Evolutionary conservation across 257 asterid species (phyloP), one percentile per base, ranked within the genome.

Genomic region (Rubia yunnanensis): DNA sequence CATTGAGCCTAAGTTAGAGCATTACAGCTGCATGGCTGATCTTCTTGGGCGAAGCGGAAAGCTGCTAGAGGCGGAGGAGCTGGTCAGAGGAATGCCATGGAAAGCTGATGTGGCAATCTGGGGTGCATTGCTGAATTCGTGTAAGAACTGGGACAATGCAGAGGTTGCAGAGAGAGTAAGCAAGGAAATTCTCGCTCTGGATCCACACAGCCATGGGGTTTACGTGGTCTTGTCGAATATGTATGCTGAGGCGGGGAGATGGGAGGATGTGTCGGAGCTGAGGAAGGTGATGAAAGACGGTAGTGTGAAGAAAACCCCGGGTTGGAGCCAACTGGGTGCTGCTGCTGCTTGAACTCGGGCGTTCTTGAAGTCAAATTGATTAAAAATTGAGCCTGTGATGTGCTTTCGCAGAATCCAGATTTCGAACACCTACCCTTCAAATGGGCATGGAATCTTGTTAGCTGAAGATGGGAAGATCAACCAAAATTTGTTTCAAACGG

Each of bases 21-120:
- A 92, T 66, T 87, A 87, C 39, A 78, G 96, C 49, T 89, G 98
- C 80, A 79, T 87, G 92, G 98, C 82, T 44, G 96, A 87, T 66
- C 77, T 92, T 60, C 85, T 89, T 5, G 98, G 96, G 57, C 80
- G 96, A 53, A 77, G 80, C 34, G 96, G 91, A 20, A 81, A 77
- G 83, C 76, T 92, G 65, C 55, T 70, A 18, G 96, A 89, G 73
- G 96, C 95, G 5, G 96, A 92, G 77, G 79, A 76, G 48, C 65
- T 89, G 50, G 80, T 92, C 60, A 80, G 65, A 62, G 84, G 86
- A 54, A 92, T 89, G 98, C 61, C 52, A n/a, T 79, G 87, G 86
- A 70, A 81, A 70, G 85, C 95, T 11, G 96, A 92, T 64, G 90
- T 91, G 32, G 89, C 73, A 70, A 87, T 89, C 22, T 92, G 95